Evolutionary conservation across 1,284 basidiomycete species (phyloP).

Genomic region (Mycena citricolor): DNA sequence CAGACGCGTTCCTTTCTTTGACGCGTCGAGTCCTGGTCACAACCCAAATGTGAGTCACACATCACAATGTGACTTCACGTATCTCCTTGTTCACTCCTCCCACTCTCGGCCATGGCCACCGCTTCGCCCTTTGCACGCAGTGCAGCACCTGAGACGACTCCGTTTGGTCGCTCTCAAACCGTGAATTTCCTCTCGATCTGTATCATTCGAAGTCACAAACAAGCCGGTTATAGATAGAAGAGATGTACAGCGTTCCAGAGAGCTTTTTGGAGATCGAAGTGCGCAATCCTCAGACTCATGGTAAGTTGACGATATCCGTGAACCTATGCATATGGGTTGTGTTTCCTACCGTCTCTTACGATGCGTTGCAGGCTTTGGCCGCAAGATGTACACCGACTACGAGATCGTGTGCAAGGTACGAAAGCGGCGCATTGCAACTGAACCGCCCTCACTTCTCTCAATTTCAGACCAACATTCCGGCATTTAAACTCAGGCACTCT

Average conservation of each 20-base stretch:
- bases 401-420: constrained; percentile 95
- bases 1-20: no score
- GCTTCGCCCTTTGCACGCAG: constrained; percentile 81
- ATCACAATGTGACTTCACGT: no score
- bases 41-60: no score
- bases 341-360: no score
- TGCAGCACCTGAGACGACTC: constrained; percentile 71
- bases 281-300: constrained; percentile 94
- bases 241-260: constrained; percentile 97
- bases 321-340: constrained; percentile 15
- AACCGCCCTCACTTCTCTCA: neutral
- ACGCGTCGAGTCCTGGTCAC: no score
- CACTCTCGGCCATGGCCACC: constrained; percentile 47
- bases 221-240: constrained; percentile 73
- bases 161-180: constrained; percentile 76
- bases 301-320: constrained; percentile 43
- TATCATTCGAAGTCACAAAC: constrained; percentile 27
- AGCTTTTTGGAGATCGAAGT: constrained; percentile 99
- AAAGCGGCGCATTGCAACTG: neutral
- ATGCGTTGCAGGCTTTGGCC: constrained; percentile 69
- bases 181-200: constrained; percentile 46
- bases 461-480: constrained; percentile 93
- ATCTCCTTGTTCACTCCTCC: no score
- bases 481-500: constrained; percentile 95
- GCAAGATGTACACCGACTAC: constrained; percentile 99